phyloP scores from a whole-genome alignment of 345 rosid species.

The Cardiospermum halicacabum region DNA sequence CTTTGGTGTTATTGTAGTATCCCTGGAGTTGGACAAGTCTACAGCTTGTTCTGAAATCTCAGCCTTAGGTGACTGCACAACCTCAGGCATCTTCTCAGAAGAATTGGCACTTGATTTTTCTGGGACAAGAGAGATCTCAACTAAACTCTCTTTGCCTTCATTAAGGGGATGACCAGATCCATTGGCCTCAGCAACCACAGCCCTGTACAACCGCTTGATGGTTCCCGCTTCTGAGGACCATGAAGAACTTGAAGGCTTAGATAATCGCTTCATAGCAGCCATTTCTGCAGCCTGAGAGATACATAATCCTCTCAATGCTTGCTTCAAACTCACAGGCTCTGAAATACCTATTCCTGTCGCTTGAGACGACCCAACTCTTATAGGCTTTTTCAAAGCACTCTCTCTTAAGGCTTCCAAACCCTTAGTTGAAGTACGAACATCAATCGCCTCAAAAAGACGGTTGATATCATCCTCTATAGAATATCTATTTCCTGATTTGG shows the following conservation, averaged over 20 bases:
- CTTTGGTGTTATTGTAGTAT: conserved; percentile 17
- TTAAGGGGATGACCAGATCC: conserved; percentile 38
- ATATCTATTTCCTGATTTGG: conserved; percentile 35
- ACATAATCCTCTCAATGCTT: conserved; percentile 75
- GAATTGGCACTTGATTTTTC: conserved; percentile 31
- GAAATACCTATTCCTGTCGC: conserved; percentile 64
- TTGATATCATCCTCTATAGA: conserved; percentile 71
- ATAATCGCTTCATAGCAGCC: conserved; percentile 76
- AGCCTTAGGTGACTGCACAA: conserved; percentile 24
- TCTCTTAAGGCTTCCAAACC: conserved; percentile 35
- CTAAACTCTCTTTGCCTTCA: conserved; percentile 40
- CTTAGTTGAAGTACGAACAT: conserved; percentile 40
- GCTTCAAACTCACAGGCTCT: conserved; percentile 69
- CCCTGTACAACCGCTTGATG: conserved; percentile 54
- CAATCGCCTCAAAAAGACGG: conserved; percentile 61
- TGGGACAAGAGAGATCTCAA: conserved; percentile 63
- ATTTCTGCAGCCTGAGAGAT: conserved; percentile 82
- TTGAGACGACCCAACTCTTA: conserved; percentile 53
- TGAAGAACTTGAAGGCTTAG: conserved; percentile 42
- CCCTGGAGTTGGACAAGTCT: conserved; percentile 17
- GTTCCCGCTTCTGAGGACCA: conserved; percentile 52
- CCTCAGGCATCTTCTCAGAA: conserved; percentile 24
- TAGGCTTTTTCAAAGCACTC: conserved; percentile 70
- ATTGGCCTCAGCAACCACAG: conserved; percentile 61
- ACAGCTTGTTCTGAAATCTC: conserved; percentile 24